Conservation (phyloP, 345 rosid species). For the Populus simonii region DNA sequence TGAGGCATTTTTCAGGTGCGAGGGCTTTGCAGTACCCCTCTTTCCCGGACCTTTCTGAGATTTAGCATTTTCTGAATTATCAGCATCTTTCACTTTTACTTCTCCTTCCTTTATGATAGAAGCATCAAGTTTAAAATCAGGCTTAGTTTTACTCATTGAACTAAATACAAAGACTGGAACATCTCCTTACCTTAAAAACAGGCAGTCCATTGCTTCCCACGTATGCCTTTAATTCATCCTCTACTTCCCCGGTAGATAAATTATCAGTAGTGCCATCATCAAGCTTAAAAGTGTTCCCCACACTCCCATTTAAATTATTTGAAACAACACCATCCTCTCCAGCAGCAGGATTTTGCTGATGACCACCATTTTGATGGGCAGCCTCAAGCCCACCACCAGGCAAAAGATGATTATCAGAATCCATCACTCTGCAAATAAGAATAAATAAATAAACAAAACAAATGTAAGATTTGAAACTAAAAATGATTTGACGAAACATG, state of each 20-base stretch:
- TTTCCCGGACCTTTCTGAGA: constrained; percentile 44
- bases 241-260: constrained; percentile 22
- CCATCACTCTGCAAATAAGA: constrained; percentile 42
- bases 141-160: neutral
- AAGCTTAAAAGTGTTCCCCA: constrained; percentile 15
- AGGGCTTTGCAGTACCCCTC: constrained; percentile 49
- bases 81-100: constrained; percentile 32
- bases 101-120: constrained; percentile 41
- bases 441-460: neutral
- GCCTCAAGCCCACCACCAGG: constrained; percentile 44
- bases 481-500: neutral
- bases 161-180: constrained; percentile 9
- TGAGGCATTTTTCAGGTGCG: constrained; percentile 37
- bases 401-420: constrained; percentile 32
- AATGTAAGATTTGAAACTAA: neutral
- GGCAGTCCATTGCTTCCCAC: constrained; percentile 31
- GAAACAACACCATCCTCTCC: constrained; percentile 36
- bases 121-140: constrained; percentile 8
- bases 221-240: constrained; percentile 17
- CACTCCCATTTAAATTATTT: constrained; percentile 18
- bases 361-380: constrained; percentile 52
- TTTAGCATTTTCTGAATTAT: constrained; percentile 32
- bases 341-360: constrained; percentile 27
- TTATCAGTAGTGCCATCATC: constrained; percentile 29
- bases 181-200: constrained; percentile 43